Base-by-base conservation (phyloP, 768 basidiomycete species). In the Amyloporia xantha region DNA sequence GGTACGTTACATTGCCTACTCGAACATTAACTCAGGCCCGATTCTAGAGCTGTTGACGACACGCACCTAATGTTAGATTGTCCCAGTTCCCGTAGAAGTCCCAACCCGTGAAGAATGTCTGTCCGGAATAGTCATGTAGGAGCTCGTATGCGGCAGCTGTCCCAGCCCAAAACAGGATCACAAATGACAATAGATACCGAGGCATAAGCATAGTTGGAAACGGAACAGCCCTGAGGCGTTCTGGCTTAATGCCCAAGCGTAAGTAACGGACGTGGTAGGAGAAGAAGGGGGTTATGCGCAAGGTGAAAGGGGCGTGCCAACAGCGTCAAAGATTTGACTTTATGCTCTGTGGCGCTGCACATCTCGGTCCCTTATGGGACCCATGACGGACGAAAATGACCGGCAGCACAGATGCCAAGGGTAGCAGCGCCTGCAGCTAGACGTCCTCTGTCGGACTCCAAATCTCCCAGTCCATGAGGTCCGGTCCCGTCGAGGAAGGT, bases 1-100 rank as follows among this genome's bases (percentile, higher is more conserved):
- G 68, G 70, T 75, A 87, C 36, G 76, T 77, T 15, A 79, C 81
- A 55, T 86, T 79, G 33, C 84, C 85, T 82, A 53, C 0, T 54
- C 35, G 3, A 26, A 27, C 15, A 30, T 25, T 9, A 25, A 26
- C 37, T 24, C n/a, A 19, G 27, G 28, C n/a, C n/a, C 25, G 27
- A 30, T 13, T 27, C n/a, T n/a, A 36, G n/a, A 35, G 28, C 15
- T 23, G 23, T 21, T 12, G 15, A 15, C 17, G 19, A n/a, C 12
- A 54, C 64, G 41, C 44, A 71, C 68, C 66, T n/a, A 64, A 60
- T 5, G 68, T 70, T 19, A 70, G 57, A 50, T 69, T 68, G 49
- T 71, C 70, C 64, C 65, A 71, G 28, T 40, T 58, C 1, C 70
- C 71, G 45, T 66, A 73, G 54, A 69, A 74, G 30, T 66, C 63